Percentiles rank a stretch among this genome's conserved stretches.
These are phyloP conservation scores for Helicostylum pulchrum DNA, from an alignment of 192 early-diverging fungal genomes.

Conservation along the genomic window DNA sequence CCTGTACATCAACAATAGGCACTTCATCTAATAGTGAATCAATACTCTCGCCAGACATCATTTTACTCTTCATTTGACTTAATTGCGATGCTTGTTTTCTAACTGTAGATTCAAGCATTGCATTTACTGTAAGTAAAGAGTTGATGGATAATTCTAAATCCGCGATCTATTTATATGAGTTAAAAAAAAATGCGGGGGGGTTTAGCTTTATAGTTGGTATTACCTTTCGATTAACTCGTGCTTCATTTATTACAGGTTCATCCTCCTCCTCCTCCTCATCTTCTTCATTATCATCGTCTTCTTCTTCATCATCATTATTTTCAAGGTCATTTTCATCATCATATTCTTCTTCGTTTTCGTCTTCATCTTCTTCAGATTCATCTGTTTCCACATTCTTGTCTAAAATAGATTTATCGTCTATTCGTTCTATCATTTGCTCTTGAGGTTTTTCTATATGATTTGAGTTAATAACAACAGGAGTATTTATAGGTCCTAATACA, in stretches of 20 bases:
- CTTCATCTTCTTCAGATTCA: slow-evolving; percentile 1
- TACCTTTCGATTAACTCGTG: slow-evolving; percentile 23
- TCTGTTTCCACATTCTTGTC: background rate
- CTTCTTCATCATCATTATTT: background rate
- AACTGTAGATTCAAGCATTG: slow-evolving; percentile 46
- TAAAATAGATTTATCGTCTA: background rate
- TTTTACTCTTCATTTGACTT: slow-evolving; percentile 40
- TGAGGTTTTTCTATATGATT: background rate
- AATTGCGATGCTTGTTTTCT: slow-evolving; percentile 49
- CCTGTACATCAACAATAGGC: background rate
- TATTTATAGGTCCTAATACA: slow-evolving; percentile 3
- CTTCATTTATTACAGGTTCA: slow-evolving; percentile 12
- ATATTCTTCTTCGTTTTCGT: background rate
- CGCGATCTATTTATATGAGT: slow-evolving; percentile 32
- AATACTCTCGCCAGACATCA: background rate
- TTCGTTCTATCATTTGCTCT: background rate
- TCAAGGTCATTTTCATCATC: background rate
- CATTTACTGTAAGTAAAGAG: slow-evolving; percentile 47
- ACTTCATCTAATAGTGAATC: background rate
- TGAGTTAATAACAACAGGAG: background rate
- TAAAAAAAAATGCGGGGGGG: background rate
- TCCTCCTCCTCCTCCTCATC: slow-evolving; percentile 1
- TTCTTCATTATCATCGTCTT: background rate
- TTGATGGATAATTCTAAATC: slow-evolving; percentile 58
- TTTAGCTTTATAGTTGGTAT: background rate